Base-by-base conservation (phyloP, 176 grass and related monocot species). In the Zea luxurians region DNA sequence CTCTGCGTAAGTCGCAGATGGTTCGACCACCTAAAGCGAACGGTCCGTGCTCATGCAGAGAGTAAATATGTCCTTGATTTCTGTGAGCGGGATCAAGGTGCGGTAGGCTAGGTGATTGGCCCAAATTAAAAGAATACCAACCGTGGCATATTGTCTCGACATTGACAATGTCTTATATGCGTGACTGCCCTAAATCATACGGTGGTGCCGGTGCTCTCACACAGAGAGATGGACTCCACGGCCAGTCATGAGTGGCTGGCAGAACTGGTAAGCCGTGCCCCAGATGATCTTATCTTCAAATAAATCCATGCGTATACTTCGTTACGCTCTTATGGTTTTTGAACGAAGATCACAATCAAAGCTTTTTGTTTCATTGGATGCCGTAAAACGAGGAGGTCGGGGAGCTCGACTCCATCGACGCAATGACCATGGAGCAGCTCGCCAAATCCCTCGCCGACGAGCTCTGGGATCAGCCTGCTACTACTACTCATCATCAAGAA, bases 361-460 rank as follows among this genome's bases (percentile, higher is more conserved):
- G 52, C 17, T 34, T 10, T 7, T 47, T 69, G 64, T 10, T 15
- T 57, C 12, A 15, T 4, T 37, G 4, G 2, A 10, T 68, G 64
- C 13, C 77, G 82, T 73, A 83, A 48, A 77, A 42, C 12, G 64
- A 69, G 2, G 73, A 69, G 2, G 12, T 21, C 2, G 49, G 61
- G 36, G 71, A 68, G 62, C 27, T 76, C 3, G 82, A 83, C 4
- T 68, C 69, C 8, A 38, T 83, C 4, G 64, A 77, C 64, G 64
- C 50, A 0, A 52, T 76, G 17, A 76, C 27, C 73, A 76, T 83
- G 81, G 42, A 83, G 81, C 73, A 76, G 43, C 64, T 83, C 17
- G 64, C 72, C 6, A 52, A 83, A 48, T 68, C 72, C 27, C 72
- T 83, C 8, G 72, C 64, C 64, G 37, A 60, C 11, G 73, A 83